These are phyloP conservation scores for Begonia loranthoides DNA, from an alignment of 306 rosid species.

Conservation along the genomic window DNA sequence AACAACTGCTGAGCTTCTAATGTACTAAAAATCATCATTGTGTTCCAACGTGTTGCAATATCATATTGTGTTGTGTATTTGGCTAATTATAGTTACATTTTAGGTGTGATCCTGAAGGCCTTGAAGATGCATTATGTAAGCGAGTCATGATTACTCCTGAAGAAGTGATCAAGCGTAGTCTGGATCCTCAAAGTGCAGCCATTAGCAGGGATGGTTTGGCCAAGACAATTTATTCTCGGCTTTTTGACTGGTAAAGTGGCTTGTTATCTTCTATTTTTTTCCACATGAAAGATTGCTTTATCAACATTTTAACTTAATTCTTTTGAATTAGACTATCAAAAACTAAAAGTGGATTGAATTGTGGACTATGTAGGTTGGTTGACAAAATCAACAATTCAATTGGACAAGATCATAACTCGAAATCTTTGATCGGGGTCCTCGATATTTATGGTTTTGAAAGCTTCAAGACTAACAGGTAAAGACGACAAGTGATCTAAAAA, in stretches of 20 bases:
- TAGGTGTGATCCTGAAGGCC: constrained; percentile 64
- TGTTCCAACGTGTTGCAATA: constrained; percentile 8
- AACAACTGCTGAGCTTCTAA: constrained; percentile 87
- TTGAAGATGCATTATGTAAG: constrained; percentile 93
- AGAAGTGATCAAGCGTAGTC: constrained; percentile 90
- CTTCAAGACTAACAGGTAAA: constrained; percentile 92
- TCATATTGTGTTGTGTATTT: constrained; percentile 10
- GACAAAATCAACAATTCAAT: constrained; percentile 85
- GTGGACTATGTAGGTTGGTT: constrained; percentile 67
- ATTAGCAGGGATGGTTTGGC: constrained; percentile 91
- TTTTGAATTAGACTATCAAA: too few species aligned
- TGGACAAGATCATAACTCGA: constrained; percentile 83
- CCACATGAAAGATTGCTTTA: too few species aligned
- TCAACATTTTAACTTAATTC: too few species aligned
- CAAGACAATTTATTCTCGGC: constrained; percentile 81
- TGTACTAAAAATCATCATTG: constrained; percentile 29
- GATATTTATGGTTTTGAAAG: constrained; percentile 98
- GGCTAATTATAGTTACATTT: constrained; percentile 9
- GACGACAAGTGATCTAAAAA: constrained; percentile 3
- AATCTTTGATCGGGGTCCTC: constrained; percentile 87
- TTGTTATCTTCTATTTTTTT: too few species aligned
- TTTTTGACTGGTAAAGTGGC: constrained; percentile 77
- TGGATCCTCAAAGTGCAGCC: constrained; percentile 92
- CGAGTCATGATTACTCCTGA: constrained; percentile 99
- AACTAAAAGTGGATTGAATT: constrained; percentile 6